These are phyloP conservation scores for Pseudocercospora fuligena DNA, from an alignment of 2,329 filamentous ascomycete genomes.

Conservation along the genomic window DNA sequence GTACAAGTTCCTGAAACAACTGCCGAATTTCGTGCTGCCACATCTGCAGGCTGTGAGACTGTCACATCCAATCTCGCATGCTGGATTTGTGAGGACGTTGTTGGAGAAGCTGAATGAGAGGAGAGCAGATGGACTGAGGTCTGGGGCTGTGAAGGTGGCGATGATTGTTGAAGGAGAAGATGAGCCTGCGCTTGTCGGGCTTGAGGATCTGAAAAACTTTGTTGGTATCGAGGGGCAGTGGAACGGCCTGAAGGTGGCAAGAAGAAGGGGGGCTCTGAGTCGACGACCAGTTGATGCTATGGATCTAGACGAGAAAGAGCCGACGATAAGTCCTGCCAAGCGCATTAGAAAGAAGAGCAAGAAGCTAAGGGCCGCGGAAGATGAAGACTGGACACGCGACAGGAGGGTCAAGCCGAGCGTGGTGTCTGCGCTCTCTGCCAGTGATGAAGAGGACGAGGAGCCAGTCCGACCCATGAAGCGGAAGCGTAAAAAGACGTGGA, in stretches of 20 bases:
- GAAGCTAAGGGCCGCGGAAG: background rate
- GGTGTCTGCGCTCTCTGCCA: background rate
- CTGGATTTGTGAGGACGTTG: slow-evolving; percentile 11
- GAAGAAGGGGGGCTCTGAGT: background rate
- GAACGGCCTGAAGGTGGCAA: slow-evolving; percentile 2
- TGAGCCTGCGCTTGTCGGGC: slow-evolving; percentile 7
- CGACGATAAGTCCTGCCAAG: background rate
- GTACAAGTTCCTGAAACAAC: background rate
- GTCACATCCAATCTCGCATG: slow-evolving; percentile 8
- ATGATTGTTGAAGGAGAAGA: slow-evolving; percentile 14
- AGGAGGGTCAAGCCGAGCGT: background rate
- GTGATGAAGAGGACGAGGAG: background rate
- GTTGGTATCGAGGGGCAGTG: slow-evolving; percentile 13
- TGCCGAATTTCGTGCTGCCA: background rate
- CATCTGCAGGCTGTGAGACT: slow-evolving; percentile 10
- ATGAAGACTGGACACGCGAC: background rate
- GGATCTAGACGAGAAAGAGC: background rate
- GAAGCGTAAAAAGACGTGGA: background rate
- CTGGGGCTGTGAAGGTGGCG: slow-evolving; percentile 11
- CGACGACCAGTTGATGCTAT: background rate
- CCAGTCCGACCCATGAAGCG: background rate
- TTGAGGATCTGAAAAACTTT: slow-evolving; percentile 10
- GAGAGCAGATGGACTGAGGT: slow-evolving; percentile 10
- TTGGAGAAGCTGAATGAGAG: slow-evolving; percentile 17
- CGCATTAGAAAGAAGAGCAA: background rate